Percentiles rank a stretch among this genome's conserved stretches.
Conservation (phyloP, 768 basidiomycete species). For the Russula compacta region DNA sequence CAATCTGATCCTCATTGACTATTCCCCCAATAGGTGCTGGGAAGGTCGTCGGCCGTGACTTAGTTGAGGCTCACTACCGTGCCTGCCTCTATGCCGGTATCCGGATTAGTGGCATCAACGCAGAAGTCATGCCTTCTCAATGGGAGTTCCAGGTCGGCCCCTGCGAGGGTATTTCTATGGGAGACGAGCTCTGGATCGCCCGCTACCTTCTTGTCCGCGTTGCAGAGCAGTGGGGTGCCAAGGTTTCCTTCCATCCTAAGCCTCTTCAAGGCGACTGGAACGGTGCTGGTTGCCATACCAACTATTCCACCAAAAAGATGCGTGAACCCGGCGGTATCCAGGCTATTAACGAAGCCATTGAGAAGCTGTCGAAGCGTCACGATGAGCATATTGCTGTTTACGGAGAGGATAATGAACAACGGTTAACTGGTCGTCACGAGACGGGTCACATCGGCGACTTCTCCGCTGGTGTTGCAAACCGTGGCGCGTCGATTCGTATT, state of each 20-base stretch:
- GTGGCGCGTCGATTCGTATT: constrained; percentile 94
- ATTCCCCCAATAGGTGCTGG: constrained; percentile 63
- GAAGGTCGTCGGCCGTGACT: constrained; percentile 96
- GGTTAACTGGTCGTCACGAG: constrained; percentile 95
- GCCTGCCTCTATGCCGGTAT: constrained; percentile 91
- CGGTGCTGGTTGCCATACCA: constrained; percentile 97
- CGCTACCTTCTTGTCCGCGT: constrained; percentile 93
- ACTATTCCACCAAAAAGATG: constrained; percentile 93
- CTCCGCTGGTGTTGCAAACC: constrained; percentile 93
- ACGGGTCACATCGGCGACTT: constrained; percentile 90
- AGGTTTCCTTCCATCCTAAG: constrained; percentile 99
- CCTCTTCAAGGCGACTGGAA: constrained; percentile 98
- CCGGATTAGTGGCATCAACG: constrained; percentile 99
- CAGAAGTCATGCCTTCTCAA: constrained; percentile 99
- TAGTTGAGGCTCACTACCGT: constrained; percentile 98
- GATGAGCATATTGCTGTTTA: constrained; percentile 95
- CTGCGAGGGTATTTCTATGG: constrained; percentile 96
- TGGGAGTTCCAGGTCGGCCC: constrained; percentile 99
- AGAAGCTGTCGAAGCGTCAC: constrained; percentile 86
- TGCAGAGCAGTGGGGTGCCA: constrained; percentile 95
- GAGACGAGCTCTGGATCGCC: constrained; percentile 99
- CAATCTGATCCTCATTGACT: background rate
- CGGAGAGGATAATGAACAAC: constrained; percentile 94
- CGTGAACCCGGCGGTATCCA: constrained; percentile 92
- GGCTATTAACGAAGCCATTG: constrained; percentile 84